Percentiles rank a stretch among this genome's conserved stretches.
These are phyloP conservation scores for Verticillium zaregamsianum DNA, from an alignment of 2,329 filamentous ascomycete genomes.

Conservation along the genomic window DNA sequence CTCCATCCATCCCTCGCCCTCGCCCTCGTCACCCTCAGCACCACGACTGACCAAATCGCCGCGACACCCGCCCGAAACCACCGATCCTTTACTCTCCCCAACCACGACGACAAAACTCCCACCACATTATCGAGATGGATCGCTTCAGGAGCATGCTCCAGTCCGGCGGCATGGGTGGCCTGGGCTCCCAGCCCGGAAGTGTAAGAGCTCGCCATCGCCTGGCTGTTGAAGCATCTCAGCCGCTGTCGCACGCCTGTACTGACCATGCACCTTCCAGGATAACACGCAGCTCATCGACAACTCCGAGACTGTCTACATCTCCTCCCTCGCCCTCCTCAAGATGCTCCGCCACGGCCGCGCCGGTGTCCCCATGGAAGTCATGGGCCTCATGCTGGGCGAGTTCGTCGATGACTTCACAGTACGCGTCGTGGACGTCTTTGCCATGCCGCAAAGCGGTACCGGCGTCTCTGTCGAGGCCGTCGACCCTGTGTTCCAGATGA, in stretches of 20 bases:
- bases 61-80: not conserved
- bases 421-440: constrained; percentile 96
- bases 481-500: constrained; percentile 97
- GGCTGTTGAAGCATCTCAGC: not conserved
- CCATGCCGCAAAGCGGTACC: constrained; percentile 98
- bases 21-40: constrained; percentile 9
- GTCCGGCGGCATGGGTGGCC: constrained; percentile 65
- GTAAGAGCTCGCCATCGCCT: constrained; percentile 37
- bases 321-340: constrained; percentile 92
- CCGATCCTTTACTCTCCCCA: not conserved
- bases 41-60: not conserved
- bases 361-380: constrained; percentile 99
- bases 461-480: constrained; percentile 98
- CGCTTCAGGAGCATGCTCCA: constrained; percentile 86
- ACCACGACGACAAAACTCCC: not conserved
- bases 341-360: constrained; percentile 97
- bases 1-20: constrained; percentile 8
- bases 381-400: constrained; percentile 98
- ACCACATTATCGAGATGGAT: constrained; percentile 60
- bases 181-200: constrained; percentile 56
- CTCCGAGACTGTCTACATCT: constrained; percentile 99
- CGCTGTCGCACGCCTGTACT: not conserved
- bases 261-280: constrained; percentile 52
- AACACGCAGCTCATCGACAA: constrained; percentile 93
- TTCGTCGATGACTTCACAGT: constrained; percentile 99